Evolutionary conservation across 2,329 filamentous ascomycete species (phyloP), one percentile per base, ranked within the genome.

Genomic region (Beauveria sp.): DNA sequence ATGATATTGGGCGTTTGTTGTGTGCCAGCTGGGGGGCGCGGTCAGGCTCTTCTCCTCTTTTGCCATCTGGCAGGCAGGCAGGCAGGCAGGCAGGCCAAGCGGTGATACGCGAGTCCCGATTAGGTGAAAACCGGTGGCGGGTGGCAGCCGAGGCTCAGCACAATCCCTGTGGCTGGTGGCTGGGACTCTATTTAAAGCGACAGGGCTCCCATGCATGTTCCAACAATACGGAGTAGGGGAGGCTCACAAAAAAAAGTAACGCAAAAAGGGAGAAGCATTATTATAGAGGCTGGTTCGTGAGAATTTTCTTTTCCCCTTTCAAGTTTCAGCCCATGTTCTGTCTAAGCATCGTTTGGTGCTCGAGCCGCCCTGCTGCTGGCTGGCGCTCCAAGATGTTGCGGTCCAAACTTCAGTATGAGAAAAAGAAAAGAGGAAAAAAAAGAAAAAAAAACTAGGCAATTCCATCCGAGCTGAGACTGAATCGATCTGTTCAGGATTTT

Each of bases 81-180:
- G 42, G 47, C 57, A 59, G 10, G 5, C 30, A 10, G 42, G 30
- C 20, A 42, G 51, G n/a, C 49, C 12, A 52, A 38, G 38, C 42
- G 28, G 28, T 54, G 38, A 47, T 43, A 60, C 47, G 40, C 58
- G 14, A 54, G 28, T 49, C 58, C 50, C 42, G 30, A 60, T 60
- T 60, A 42, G 50, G 28, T 42, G 20, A 52, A 52, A 22, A 52
- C 30, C 20, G 47, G 56, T 59, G 56, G 56, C 56, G 24, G 24
- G 56, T 52, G 56, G 24, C 22, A 40, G 16, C 56, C 47, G 58
- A 53, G 49, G 58, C 58, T 60, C n/a, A 45, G 49, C 26, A 9
- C 53, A 45, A 18, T 26, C 38, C 40, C 40, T 47, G 58, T 60
- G 49, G 58, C 58, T 60, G 58, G 58, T 60, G 58, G 58, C 50